These are phyloP conservation scores for Trichocomaceae sp. DNA, from an alignment of 2,329 filamentous ascomycete species.

Conservation along the genomic window DNA sequence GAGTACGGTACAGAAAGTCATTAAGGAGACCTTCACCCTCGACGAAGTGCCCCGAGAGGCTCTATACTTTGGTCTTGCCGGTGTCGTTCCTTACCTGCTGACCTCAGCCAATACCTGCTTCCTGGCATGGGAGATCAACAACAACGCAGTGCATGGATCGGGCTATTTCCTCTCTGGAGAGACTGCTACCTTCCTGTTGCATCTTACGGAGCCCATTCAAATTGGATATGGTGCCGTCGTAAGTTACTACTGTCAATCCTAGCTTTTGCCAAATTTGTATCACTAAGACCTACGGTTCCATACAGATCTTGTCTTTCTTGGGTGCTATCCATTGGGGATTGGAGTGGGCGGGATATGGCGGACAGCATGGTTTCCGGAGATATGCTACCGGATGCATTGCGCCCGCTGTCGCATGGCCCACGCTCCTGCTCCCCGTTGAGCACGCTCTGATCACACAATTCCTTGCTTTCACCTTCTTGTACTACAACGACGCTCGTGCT, in stretches of 20 bases:
- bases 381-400: conserved; percentile 78
- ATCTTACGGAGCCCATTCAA: conserved; percentile 76
- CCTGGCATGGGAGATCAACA: conserved; percentile 76
- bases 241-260: conserved; percentile 29
- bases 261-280: not conserved
- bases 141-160: conserved; percentile 54
- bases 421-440: conserved; percentile 73
- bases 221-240: conserved; percentile 83
- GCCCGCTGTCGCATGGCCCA: conserved; percentile 81
- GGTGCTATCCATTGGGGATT: conserved; percentile 92
- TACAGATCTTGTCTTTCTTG: conserved; percentile 83
- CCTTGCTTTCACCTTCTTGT: conserved; percentile 73
- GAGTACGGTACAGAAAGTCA: conserved; percentile 45
- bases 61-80: conserved; percentile 63
- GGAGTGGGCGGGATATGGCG: conserved; percentile 67
- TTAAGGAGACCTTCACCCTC: conserved; percentile 65
- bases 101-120: conserved; percentile 79
- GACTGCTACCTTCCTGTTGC: conserved; percentile 64
- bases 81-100: conserved; percentile 75
- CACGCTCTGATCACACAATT: conserved; percentile 84
- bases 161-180: conserved; percentile 62
- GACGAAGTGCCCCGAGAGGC: conserved; percentile 60
- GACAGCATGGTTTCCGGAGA: conserved; percentile 65
- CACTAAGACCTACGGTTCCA: not conserved
- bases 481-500: conserved; percentile 74